A percentile compares a stretch with the other conserved stretches of the same genome.
Conservation (phyloP, 192 early-diverging fungal genomes). For the Umbelopsis vinacea region DNA sequence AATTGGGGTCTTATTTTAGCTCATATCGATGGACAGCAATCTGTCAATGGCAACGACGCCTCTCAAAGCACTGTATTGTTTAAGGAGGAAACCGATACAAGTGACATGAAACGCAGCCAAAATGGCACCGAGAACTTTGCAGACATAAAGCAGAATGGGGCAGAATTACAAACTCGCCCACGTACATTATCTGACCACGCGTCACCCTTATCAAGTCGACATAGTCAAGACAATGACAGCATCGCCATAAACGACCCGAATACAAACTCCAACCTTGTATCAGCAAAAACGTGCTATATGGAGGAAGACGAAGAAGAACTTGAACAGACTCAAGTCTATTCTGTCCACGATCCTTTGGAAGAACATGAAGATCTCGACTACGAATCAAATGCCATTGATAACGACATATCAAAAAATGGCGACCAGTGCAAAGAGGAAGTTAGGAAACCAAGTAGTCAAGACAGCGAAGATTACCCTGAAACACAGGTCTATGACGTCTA, state of each 20-base stretch:
- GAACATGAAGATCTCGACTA: neutral
- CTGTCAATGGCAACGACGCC: neutral
- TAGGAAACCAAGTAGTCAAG: neutral
- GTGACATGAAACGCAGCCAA: neutral
- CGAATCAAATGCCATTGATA: neutral
- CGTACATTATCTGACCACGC: neutral
- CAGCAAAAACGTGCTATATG: neutral
- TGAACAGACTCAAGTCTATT: neutral
- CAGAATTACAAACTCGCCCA: neutral
- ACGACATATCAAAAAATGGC: no score
- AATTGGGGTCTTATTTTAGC: constrained; percentile 14
- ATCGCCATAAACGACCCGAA: neutral
- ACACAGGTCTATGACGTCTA: constrained; percentile 14
- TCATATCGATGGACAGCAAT: constrained; percentile 4
- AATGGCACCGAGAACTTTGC: no score
- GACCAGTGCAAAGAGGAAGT: neutral
- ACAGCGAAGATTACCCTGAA: neutral
- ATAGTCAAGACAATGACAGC: neutral
- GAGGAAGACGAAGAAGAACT: neutral
- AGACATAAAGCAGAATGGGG: neutral
- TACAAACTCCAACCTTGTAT: neutral
- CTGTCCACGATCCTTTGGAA: constrained; percentile 14
- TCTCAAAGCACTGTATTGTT: neutral
- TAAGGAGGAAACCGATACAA: neutral
- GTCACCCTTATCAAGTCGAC: neutral